Evolutionary conservation across 495 filamentous ascomycete genomes (phyloP), one percentile per base, ranked within the genome.

Genomic region (Penicillium odoratum): DNA sequence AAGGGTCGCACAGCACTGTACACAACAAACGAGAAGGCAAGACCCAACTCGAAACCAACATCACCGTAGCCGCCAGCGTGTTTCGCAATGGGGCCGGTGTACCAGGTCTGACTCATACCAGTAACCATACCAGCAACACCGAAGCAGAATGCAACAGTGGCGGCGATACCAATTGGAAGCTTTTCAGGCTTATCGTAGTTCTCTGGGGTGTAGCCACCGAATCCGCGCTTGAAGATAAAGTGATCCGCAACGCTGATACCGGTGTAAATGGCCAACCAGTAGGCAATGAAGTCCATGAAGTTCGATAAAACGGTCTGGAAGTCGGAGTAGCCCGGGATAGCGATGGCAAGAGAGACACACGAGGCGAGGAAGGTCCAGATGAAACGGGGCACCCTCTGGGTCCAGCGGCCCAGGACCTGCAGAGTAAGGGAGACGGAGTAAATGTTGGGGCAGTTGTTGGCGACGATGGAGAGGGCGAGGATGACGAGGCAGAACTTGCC

Each of bases 391-490:
- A 95, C 83, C 44, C 76, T 77, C 67, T 86, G 85, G 13, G 85
- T 84, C 66, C 76, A 79, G 42, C 79, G 79, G 18, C 81, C 82
- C 31, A 95, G 68, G 10, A 92, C 81, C 69, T 93, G 90, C 48
- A 93, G 78, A 31, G 86, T 86, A 26, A 95, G 80, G 3, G 83
- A 83, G 44, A 94, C 85, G 38, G 88, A 91, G 78, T 96, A 96
- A 63, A 91, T 88, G 75, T 88, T 92, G n/a, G 93, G 90, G 74
- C 87, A 92, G 76, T 92, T 93, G 77, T 88, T 93, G 55, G 88
- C 88, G 61, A 93, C 83, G 67, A 91, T 93, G 60, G 84, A 87
- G 29, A 93, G 81, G 0, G 89, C 87, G 5, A 95, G 83, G 45
- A 95, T 76, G 51, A 93, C 85, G 18, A 95, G 68, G 71, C 91